Conservation (phyloP, 73 alveolate species). For the Tetrahymena malaccensis region DNA sequence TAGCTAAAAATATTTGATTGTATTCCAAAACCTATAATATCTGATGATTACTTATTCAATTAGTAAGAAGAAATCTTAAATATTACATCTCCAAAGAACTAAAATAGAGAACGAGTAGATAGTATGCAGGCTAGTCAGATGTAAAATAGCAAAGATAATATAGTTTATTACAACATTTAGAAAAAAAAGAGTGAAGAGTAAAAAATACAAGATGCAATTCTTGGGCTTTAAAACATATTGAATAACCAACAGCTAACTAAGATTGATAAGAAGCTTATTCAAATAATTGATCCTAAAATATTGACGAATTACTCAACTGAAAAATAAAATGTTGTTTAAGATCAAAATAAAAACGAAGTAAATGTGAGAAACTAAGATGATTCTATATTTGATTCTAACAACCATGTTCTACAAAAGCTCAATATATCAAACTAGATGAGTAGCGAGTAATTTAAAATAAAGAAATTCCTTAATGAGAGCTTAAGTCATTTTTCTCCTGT, state of each 20-base stretch:
- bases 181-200: neutral
- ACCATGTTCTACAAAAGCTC: neutral
- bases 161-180: neutral
- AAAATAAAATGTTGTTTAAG: neutral
- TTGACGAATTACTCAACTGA: too few relatives aligned
- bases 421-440: neutral
- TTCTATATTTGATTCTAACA: neutral
- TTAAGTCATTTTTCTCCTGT: neutral
- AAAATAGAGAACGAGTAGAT: neutral
- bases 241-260: neutral
- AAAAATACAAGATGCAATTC: neutral
- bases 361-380: neutral
- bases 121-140: neutral
- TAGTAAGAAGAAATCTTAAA: neutral
- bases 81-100: too few relatives aligned
- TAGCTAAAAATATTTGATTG: neutral
- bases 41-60: neutral
- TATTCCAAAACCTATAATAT: neutral
- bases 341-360: neutral
- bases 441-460: too few relatives aligned
- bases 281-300: neutral
- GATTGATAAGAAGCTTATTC: neutral
- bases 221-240: neutral
- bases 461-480: neutral
- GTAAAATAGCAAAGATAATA: neutral